Conservation (phyloP, 129 eudicot species). For the Chrysanthemum lavandulifolium region DNA sequence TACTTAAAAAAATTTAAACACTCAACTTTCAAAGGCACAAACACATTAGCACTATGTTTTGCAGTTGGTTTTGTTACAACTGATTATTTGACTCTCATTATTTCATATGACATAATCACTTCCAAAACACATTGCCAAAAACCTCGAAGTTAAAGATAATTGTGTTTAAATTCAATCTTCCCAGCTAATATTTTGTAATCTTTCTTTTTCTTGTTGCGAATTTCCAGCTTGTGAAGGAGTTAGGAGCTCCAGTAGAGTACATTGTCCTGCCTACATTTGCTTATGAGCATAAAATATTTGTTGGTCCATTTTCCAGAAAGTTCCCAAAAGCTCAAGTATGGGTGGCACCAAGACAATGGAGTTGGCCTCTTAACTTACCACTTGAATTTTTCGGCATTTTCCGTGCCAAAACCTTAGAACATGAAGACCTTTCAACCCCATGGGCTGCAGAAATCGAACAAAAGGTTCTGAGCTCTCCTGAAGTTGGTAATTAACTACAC, state of each 20-base stretch:
- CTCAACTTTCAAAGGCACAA: too few relatives aligned
- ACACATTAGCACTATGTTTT: too few relatives aligned
- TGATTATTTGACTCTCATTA: too few relatives aligned
- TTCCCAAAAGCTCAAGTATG: slow-evolving; percentile 88
- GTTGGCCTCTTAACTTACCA: slow-evolving; percentile 97
- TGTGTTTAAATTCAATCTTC: slow-evolving; percentile 10
- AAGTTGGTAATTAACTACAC: slow-evolving; percentile 69
- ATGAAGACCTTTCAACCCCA: slow-evolving; percentile 78
- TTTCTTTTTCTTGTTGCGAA: slow-evolving; percentile 1
- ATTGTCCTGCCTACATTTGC: slow-evolving; percentile 97
- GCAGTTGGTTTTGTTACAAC: too few relatives aligned
- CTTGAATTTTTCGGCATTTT: slow-evolving; percentile 95
- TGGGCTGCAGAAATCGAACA: slow-evolving; percentile 95
- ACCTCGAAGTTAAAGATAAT: too few relatives aligned
- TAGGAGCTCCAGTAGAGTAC: slow-evolving; percentile 93
- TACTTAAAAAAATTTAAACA: too few relatives aligned
- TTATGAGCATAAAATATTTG: slow-evolving; percentile 96
- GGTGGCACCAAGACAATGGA: slow-evolving; percentile 99
- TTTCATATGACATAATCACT: too few relatives aligned
- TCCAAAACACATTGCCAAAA: too few relatives aligned
- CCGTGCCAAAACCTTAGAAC: slow-evolving; percentile 71
- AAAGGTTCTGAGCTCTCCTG: slow-evolving; percentile 89
- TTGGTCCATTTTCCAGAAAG: slow-evolving; percentile 96
- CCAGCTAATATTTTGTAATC: slow-evolving; percentile 10
- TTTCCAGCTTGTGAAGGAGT: slow-evolving; percentile 86